A percentile compares a stretch with the other conserved stretches of the same genome.
phyloP scores from a whole-genome alignment of 148 eudicot species.

The Linanthus parryae region DNA sequence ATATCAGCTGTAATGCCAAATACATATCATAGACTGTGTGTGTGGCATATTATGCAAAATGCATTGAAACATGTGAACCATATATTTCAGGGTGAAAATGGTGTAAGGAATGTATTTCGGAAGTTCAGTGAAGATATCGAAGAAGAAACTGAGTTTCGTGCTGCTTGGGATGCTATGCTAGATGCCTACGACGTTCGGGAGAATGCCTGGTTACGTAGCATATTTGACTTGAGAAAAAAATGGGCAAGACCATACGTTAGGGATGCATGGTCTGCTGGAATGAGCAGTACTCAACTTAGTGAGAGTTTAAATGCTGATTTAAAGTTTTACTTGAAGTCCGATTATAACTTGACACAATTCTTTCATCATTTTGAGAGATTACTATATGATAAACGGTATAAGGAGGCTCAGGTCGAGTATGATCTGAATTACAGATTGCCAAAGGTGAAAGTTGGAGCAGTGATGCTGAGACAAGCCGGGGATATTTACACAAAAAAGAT shows the following conservation, averaged over 20 bases:
- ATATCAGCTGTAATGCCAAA: constrained; percentile 15
- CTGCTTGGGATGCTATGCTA: constrained; percentile 19
- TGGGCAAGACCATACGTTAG: constrained; percentile 24
- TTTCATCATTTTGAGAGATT: constrained; percentile 22
- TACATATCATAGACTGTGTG: constrained; percentile 26
- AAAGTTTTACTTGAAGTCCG: constrained; percentile 18
- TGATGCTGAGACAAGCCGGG: constrained; percentile 16
- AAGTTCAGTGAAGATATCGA: constrained; percentile 15
- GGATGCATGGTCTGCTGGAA: constrained; percentile 19
- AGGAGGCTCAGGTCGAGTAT: constrained; percentile 18
- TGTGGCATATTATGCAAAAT: constrained; percentile 25
- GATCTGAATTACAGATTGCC: constrained; percentile 20
- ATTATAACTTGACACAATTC: constrained; percentile 10
- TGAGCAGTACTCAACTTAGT: constrained; percentile 17
- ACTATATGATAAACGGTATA: constrained; percentile 22
- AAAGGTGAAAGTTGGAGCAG: constrained; percentile 15
- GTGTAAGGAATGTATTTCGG: constrained; percentile 14
- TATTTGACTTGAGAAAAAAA: constrained; percentile 17
- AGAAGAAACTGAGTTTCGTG: constrained; percentile 15
- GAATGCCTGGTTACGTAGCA: constrained; percentile 16
- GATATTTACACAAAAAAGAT: constrained; percentile 18
- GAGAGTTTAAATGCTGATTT: constrained; percentile 17
- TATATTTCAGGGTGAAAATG: no score
- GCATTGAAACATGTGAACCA: no score
- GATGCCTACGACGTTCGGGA: constrained; percentile 5